phyloP scores from a whole-genome alignment of 495 filamentous ascomycete genomes.

The Sphaerosporella brunnea region DNA sequence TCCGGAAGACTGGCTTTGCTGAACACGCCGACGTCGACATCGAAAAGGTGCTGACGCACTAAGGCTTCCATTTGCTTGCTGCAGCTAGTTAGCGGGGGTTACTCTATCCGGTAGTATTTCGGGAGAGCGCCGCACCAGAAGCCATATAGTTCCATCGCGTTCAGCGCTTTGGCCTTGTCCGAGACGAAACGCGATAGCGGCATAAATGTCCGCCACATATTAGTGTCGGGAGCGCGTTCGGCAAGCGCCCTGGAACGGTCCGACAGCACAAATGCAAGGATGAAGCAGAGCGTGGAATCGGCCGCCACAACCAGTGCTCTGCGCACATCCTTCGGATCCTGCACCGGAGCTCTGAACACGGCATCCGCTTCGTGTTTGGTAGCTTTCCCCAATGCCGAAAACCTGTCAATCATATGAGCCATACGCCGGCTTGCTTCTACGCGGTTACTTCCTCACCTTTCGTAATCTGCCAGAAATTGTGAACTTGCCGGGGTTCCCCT shows the following conservation, averaged over 20 bases:
- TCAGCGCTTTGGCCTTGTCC: conserved; percentile 12
- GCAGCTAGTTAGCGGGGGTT: too few relatives aligned
- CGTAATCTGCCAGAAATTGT: background rate
- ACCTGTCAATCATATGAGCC: conserved; percentile 11
- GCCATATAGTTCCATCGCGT: background rate
- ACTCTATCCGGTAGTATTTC: too few relatives aligned
- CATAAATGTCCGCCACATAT: conserved; percentile 25
- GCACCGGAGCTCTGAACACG: conserved; percentile 10
- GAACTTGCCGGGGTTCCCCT: background rate
- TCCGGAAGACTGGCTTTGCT: conserved; percentile 18
- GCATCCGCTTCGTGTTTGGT: conserved; percentile 23
- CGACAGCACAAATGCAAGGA: conserved; percentile 21
- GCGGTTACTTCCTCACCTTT: background rate
- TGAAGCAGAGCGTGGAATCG: conserved; percentile 23
- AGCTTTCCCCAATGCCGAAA: conserved; percentile 16
- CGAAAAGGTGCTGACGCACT: conserved; percentile 23
- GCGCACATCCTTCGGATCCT: conserved; percentile 14
- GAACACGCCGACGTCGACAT: conserved; percentile 17
- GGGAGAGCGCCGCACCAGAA: conserved; percentile 2
- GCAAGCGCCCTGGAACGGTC: conserved; percentile 18
- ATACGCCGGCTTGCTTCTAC: too few relatives aligned
- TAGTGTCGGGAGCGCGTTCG: conserved; percentile 11
- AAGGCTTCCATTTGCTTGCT: conserved; percentile 25
- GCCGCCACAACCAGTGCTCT: conserved; percentile 15
- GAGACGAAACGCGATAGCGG: conserved; percentile 21